Base-by-base conservation (phyloP, 2,329 filamentous ascomycete species). In the Aspergillus puulaauensis region DNA sequence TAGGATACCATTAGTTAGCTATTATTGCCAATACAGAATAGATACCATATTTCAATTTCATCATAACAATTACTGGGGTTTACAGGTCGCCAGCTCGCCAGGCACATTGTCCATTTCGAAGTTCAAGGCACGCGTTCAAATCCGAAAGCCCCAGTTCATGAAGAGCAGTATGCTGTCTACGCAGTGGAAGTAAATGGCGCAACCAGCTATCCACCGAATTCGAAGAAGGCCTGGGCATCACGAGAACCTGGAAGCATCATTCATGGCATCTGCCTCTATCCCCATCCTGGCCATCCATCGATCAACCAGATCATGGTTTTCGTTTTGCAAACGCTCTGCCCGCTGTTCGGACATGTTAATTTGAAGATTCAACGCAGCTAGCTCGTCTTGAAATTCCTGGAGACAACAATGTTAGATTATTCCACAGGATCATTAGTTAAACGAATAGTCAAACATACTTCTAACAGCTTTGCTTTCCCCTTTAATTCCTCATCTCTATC, bases 281-380 rank as follows among this genome's bases (percentile, higher is more conserved):
- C 87, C 89, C 84, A 95, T 95, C 62, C 89, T 83, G 70, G 86
- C 86, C 89, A 98, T 93, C 91, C 93, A 98, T 54, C 95, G 83
- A 72, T 92, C 89, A 53, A 97, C 87, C 55, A 99, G 81, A 64
- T 96, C 90, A 70, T 90, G 87, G 70, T 98, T 98, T 73, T 98
- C 95, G 58, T 82, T 83, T 70, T 87, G 85, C 61, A 96, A 79
- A 73, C 86, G 87, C 70, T 88, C 86, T 27, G 84, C 82, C 69
- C 86, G 86, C 71, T 93, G 85, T 72, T 96, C 92, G 3, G 89
- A 87, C 80, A 97, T 85, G 65, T 95, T 92, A 44, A 97, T 81
- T 74, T 98, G 90, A 64, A 98, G 80, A 65, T 93, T 93, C 47
- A 97, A 77, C 1, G 91, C 88, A 51, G 96, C 87, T 75, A 96